These are phyloP conservation scores for Trichoderma asperellum DNA, from an alignment of 2,329 filamentous ascomycete species.

Conservation along the genomic window DNA sequence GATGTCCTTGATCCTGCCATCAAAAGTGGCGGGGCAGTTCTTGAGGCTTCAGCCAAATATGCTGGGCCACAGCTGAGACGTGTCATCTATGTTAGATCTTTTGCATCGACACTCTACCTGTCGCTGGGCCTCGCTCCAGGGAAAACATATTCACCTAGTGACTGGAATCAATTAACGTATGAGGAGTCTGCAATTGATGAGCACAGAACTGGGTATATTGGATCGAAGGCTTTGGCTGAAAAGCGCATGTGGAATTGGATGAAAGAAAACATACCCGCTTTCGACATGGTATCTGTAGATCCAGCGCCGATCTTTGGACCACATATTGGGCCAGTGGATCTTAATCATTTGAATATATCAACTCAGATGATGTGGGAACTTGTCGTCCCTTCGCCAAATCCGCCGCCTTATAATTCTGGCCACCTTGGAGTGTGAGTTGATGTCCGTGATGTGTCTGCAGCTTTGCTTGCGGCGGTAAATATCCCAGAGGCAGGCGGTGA, in stretches of 20 bases:
- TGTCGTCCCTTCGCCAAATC: not conserved
- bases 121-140: not conserved
- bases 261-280: constrained; percentile 32
- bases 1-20: constrained; percentile 1
- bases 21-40: not conserved
- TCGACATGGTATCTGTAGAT: not conserved
- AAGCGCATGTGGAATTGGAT: constrained; percentile 63
- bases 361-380: not conserved
- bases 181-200: constrained; percentile 1
- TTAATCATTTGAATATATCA: not conserved
- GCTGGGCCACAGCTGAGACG: not conserved
- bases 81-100: not conserved
- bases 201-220: constrained; percentile 32
- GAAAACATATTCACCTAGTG: not conserved
- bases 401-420: not conserved
- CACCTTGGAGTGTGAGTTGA: not conserved
- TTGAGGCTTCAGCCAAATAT: constrained; percentile 5
- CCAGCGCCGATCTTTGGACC: not conserved
- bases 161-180: constrained; percentile 7
- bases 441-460: not conserved
- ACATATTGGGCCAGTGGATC: not conserved
- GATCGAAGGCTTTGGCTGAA: constrained; percentile 61
- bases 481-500: not conserved
- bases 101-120: not conserved
- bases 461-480: not conserved